These are phyloP conservation scores for Candida methanosorbosa DNA, from an alignment of 805 yeast species.

Conservation along the genomic window DNA sequence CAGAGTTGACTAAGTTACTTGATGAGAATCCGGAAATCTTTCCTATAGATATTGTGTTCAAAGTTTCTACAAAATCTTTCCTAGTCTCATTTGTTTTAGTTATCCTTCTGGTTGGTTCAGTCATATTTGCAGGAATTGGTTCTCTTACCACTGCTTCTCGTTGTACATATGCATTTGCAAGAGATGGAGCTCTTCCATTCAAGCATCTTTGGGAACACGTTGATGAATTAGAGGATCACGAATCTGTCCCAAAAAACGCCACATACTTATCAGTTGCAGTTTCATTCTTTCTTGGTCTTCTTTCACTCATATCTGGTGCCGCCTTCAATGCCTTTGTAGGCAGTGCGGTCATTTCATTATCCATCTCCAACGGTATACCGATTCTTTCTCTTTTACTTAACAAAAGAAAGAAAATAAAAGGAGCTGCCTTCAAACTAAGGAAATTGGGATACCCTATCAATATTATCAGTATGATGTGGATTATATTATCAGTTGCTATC, in stretches of 20 bases:
- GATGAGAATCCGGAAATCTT: slow-evolving; percentile 59
- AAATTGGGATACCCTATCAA: slow-evolving; percentile 60
- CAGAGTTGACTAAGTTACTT: slow-evolving; percentile 48
- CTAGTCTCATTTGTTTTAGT: slow-evolving; percentile 63
- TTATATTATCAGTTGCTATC: slow-evolving; percentile 45
- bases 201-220: slow-evolving; percentile 59
- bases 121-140: slow-evolving; percentile 70
- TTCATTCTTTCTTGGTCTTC: slow-evolving; percentile 48
- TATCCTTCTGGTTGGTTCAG: slow-evolving; percentile 57
- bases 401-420: slow-evolving; percentile 51
- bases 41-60: slow-evolving; percentile 74
- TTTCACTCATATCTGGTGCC: slow-evolving; percentile 61
- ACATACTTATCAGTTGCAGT: slow-evolving; percentile 55
- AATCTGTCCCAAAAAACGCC: slow-evolving; percentile 64
- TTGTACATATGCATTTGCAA: slow-evolving; percentile 72
- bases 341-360: slow-evolving; percentile 66
- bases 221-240: slow-evolving; percentile 41
- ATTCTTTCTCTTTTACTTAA: slow-evolving; percentile 53
- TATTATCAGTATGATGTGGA: slow-evolving; percentile 50
- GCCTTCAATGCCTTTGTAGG: slow-evolving; percentile 83
- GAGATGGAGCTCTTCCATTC: slow-evolving; percentile 75
- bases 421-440: slow-evolving; percentile 58
- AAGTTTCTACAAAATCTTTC: slow-evolving; percentile 58
- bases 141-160: slow-evolving; percentile 76
- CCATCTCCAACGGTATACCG: slow-evolving; percentile 73